phyloP scores from a whole-genome alignment of 1,139 yeast genomes.

The Hemisphaericaspora lyxosophila region DNA sequence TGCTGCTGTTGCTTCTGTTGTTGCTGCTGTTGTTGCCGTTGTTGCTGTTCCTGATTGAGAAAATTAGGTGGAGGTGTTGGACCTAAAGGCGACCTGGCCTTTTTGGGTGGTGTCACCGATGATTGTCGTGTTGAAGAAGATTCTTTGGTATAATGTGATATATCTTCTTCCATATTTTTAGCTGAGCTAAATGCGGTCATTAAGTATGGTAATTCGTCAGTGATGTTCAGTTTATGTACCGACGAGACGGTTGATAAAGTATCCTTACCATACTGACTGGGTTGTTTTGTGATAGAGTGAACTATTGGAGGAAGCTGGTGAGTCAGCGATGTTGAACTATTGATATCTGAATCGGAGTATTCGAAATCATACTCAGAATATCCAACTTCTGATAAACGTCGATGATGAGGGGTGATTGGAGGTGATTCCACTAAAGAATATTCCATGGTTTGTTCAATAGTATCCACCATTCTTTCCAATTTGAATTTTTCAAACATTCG shows the following conservation, averaged over 20 bases:
- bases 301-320: conserved; percentile 35
- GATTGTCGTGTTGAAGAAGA: background rate
- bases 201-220: conserved; percentile 57
- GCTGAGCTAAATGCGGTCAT: conserved; percentile 60
- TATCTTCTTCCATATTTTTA: conserved; percentile 49
- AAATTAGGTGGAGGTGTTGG: conserved; percentile 1
- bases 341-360: conserved; percentile 5
- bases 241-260: conserved; percentile 10
- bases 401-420: background rate
- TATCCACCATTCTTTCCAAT: conserved; percentile 32
- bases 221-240: conserved; percentile 46
- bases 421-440: conserved; percentile 6
- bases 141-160: conserved; percentile 28
- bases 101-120: conserved; percentile 1
- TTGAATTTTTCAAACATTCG: conserved; percentile 57
- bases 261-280: conserved; percentile 18
- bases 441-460: conserved; percentile 9
- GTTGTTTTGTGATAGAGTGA: conserved; percentile 41
- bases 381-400: background rate
- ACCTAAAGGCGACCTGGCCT: background rate
- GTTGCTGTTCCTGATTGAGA: background rate
- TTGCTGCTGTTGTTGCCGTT: conserved; percentile 1
- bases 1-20: background rate
- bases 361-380: conserved; percentile 2
- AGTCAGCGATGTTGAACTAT: conserved; percentile 18